phyloP scores from a whole-genome alignment of 306 rosid genomes.

The Trifolium pratense region DNA sequence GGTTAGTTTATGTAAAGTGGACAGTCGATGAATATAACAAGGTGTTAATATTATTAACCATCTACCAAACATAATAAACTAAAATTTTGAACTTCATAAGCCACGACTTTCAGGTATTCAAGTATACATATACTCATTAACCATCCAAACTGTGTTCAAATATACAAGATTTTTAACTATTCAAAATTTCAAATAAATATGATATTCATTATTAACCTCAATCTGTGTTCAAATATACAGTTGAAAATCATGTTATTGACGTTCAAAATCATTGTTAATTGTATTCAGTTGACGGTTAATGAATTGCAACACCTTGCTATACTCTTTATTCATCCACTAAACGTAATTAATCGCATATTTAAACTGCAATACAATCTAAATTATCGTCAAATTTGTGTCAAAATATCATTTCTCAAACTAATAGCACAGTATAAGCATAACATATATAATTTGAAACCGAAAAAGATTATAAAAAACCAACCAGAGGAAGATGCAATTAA shows the following conservation, averaged over 20 bases:
- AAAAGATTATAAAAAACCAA: background rate
- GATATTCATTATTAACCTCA: background rate
- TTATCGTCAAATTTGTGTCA: background rate
- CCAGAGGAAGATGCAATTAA: constrained; percentile 2
- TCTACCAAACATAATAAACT: background rate
- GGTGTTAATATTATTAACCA: background rate
- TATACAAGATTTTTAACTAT: background rate
- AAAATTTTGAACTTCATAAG: background rate
- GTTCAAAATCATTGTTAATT: background rate
- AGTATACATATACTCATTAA: background rate
- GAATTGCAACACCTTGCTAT: background rate
- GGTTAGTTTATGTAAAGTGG: background rate
- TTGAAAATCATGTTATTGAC: background rate
- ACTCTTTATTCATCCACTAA: background rate
- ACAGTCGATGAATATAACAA: background rate
- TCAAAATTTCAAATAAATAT: background rate
- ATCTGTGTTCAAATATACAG: background rate
- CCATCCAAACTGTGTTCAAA: background rate
- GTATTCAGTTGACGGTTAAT: background rate
- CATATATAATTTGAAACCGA: constrained; percentile 2
- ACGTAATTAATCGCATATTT: background rate
- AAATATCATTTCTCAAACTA: background rate
- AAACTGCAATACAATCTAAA: background rate
- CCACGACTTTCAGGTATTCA: background rate
- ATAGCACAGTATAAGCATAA: constrained; percentile 31